phyloP scores from a whole-genome alignment of 495 filamentous ascomycete species.

The Penicillium salamii region DNA sequence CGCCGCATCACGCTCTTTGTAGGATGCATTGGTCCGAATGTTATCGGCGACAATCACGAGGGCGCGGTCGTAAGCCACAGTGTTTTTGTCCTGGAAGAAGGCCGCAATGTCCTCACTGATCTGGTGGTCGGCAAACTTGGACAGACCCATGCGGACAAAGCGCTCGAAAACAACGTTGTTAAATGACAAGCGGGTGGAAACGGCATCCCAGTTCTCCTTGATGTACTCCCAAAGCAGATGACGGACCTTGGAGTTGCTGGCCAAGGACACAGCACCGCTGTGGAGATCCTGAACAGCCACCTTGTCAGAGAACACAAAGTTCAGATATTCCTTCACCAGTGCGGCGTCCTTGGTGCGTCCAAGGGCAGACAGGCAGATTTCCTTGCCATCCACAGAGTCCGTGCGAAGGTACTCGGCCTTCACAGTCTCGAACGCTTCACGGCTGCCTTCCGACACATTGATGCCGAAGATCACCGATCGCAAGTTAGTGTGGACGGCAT shows the following conservation, averaged over 20 bases:
- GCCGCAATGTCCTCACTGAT: slow-evolving; percentile 71
- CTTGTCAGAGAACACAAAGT: slow-evolving; percentile 76
- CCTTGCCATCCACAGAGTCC: slow-evolving; percentile 82
- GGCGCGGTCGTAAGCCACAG: slow-evolving; percentile 73
- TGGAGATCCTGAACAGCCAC: slow-evolving; percentile 83
- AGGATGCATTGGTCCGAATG: slow-evolving; percentile 72
- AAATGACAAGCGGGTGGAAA: slow-evolving; percentile 64
- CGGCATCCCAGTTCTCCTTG: slow-evolving; percentile 69
- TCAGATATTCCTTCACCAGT: slow-evolving; percentile 66
- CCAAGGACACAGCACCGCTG: slow-evolving; percentile 67
- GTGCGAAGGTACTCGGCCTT: slow-evolving; percentile 80
- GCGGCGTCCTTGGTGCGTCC: slow-evolving; percentile 68
- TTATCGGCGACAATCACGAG: slow-evolving; percentile 77
- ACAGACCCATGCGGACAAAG: slow-evolving; percentile 72
- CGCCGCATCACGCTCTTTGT: slow-evolving; percentile 68
- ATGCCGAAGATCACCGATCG: slow-evolving; percentile 77
- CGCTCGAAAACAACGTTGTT: slow-evolving; percentile 88
- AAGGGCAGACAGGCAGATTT: slow-evolving; percentile 74
- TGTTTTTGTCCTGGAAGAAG: slow-evolving; percentile 85
- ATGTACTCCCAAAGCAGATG: slow-evolving; percentile 78
- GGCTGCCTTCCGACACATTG: slow-evolving; percentile 65
- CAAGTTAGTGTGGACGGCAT: slow-evolving; percentile 74
- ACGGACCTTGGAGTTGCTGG: slow-evolving; percentile 66
- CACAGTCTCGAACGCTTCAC: slow-evolving; percentile 65
- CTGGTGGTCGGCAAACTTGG: slow-evolving; percentile 68